Evolutionary conservation across 1,284 basidiomycete genomes (phyloP).

Genomic region (Trametes hirsuta): DNA sequence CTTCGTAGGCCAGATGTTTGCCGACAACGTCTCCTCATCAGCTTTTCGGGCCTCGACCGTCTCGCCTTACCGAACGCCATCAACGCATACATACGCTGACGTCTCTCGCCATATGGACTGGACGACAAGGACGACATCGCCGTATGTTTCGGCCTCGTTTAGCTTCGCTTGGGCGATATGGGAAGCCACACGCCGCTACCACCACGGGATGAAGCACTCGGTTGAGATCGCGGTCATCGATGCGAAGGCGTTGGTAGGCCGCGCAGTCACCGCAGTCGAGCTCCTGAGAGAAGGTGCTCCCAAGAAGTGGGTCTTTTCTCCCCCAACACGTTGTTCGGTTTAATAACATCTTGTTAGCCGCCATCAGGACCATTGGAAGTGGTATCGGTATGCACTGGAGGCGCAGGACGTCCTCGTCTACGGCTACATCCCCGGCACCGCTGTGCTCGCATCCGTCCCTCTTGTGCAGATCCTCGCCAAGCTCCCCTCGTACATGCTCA

Average conservation of each 20-base stretch:
- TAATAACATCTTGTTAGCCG: constrained; percentile 45
- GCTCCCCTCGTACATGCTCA: constrained; percentile 72
- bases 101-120: constrained; percentile 72
- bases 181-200: constrained; percentile 77
- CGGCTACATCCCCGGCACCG: constrained; percentile 63
- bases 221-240: constrained; percentile 79
- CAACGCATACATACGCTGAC: constrained; percentile 56
- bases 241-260: constrained; percentile 55
- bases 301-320: constrained; percentile 50
- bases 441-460: constrained; percentile 70
- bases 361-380: constrained; percentile 68
- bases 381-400: constrained; percentile 73
- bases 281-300: constrained; percentile 53
- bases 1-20: constrained; percentile 66
- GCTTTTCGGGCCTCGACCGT: constrained; percentile 17
- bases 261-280: constrained; percentile 66
- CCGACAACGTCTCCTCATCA: constrained; percentile 37
- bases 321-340: neutral
- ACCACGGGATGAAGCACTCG: constrained; percentile 68
- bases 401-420: constrained; percentile 75
- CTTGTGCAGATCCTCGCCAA: constrained; percentile 62
- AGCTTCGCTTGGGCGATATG: constrained; percentile 80
- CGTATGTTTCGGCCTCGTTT: constrained; percentile 74
- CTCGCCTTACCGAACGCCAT: constrained; percentile 27
- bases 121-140: constrained; percentile 69